Evolutionary conservation across 2,329 filamentous ascomycete genomes (phyloP), one percentile per base, ranked within the genome.

Genomic region (Westerdykella aurantiaca): DNA sequence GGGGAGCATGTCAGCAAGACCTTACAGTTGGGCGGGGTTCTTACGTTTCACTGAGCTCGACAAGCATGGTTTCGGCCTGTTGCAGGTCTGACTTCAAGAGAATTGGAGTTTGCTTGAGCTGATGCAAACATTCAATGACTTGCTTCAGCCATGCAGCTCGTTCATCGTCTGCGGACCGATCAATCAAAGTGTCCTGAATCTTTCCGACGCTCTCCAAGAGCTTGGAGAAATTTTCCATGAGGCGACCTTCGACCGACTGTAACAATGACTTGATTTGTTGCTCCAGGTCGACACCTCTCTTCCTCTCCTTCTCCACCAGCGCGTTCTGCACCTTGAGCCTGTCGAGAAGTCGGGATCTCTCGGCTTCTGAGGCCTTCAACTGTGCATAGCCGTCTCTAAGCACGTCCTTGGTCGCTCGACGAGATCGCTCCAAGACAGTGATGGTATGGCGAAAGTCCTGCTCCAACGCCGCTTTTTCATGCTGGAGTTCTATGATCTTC

Each of bases 21-120:
- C 7, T 12, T 29, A 29, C 3, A 29, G 11, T 12, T 39, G 12
- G 3, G 4, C 12, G 9, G 1, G 33, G 37, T 60, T 46, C 53
- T 46, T 38, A 60, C 61, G 47, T 49, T 29, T 61, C 43, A 18
- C 54, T 40, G 5, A 63, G 22, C 18, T 42, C 55, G 11, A 45
- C 49, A 14, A 65, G 38, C 49, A 58, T 60, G 7, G 29, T 29
- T 37, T 64, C 56, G 2, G 49, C 51, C 33, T 57, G 58, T 10
- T 48, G 38, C 2, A 57, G 37, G 33, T 63, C 55, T 1, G 57
- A 48, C 1, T 34, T 9, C 1, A 56, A 60, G 22, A 62, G 39
- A 9, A 52, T 35, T 2, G 56, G 51, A 1, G 44, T 50, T 6
- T 31, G 31, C 22, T 53, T 43, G 14, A 63, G 40, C 11, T 41